Conservation (phyloP, 2,329 filamentous ascomycete genomes). For the Mycosphaerella arachidis region DNA sequence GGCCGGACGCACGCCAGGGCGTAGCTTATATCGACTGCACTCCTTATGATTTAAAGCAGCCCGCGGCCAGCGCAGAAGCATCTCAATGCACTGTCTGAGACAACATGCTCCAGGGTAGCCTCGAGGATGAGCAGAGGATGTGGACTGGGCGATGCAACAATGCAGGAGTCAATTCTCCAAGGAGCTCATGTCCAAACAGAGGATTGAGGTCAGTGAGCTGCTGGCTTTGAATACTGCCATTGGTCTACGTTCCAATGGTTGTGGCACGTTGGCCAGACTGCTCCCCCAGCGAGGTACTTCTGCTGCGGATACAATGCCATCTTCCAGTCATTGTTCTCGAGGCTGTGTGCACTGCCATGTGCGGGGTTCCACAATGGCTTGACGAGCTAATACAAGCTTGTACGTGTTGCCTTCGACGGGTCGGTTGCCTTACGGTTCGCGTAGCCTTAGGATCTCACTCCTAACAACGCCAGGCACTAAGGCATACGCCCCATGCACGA, state of each 20-base stretch:
- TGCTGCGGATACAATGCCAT: not conserved
- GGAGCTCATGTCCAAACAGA: not conserved
- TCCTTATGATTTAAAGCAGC: not conserved
- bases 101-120: not conserved
- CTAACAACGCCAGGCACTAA: slow-evolving; percentile 1
- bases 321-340: not conserved
- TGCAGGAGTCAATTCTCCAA: not conserved
- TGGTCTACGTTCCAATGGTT: not conserved
- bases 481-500: slow-evolving; percentile 2
- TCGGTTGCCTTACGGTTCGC: slow-evolving; percentile 7
- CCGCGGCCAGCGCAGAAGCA: not conserved
- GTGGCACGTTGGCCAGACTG: not conserved
- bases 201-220: not conserved
- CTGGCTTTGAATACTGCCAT: not conserved
- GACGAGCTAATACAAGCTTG: not conserved
- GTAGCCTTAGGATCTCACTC: not conserved
- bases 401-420: slow-evolving; percentile 1
- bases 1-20: not conserved
- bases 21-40: not conserved
- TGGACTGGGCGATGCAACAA: slow-evolving; percentile 2
- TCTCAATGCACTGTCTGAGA: not conserved
- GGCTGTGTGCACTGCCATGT: not conserved
- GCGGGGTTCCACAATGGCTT: slow-evolving; percentile 5
- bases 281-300: not conserved
- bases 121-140: not conserved